Conservation (phyloP, 805 yeast genomes). For the Cyberlindnera xishuangbannaensis region DNA sequence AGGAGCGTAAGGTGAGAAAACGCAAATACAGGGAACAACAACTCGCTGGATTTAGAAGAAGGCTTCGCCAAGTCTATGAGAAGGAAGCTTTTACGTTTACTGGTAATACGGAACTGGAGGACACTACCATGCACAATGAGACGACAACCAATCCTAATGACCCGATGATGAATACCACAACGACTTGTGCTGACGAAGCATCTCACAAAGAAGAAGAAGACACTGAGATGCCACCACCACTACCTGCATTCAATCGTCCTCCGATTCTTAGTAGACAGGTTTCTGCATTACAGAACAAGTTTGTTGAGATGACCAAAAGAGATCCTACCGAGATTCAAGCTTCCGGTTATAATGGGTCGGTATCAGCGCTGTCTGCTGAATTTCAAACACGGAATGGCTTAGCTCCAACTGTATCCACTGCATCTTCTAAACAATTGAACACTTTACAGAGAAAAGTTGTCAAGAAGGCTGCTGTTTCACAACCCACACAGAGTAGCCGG, state of each 20-base stretch:
- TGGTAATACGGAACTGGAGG: constrained; percentile 4
- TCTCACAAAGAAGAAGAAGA: background rate
- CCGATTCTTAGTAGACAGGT: constrained; percentile 17
- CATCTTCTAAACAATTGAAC: constrained; percentile 46
- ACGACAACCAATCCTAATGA: constrained; percentile 1
- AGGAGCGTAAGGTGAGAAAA: constrained; percentile 34
- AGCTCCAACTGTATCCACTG: constrained; percentile 55
- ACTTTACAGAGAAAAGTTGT: constrained; percentile 40
- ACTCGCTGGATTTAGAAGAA: constrained; percentile 36
- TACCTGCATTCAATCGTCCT: constrained; percentile 6
- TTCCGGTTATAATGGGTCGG: constrained; percentile 49
- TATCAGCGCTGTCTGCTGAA: constrained; percentile 21
- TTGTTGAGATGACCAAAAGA: constrained; percentile 20
- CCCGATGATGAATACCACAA: constrained; percentile 1
- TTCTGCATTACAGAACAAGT: constrained; percentile 16
- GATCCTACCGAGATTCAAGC: constrained; percentile 53
- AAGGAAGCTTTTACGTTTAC: background rate
- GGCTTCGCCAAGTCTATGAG: constrained; percentile 20
- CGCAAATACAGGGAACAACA: constrained; percentile 23
- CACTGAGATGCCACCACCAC: constrained; percentile 20
- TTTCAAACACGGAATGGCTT: constrained; percentile 46
- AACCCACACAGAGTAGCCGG: constrained; percentile 3
- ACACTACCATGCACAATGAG: background rate
- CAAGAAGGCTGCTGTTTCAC: constrained; percentile 3
- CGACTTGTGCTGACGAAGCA: background rate